Evolutionary conservation across 2,329 filamentous ascomycete genomes (phyloP).

Genomic region (Fusarium albidum): DNA sequence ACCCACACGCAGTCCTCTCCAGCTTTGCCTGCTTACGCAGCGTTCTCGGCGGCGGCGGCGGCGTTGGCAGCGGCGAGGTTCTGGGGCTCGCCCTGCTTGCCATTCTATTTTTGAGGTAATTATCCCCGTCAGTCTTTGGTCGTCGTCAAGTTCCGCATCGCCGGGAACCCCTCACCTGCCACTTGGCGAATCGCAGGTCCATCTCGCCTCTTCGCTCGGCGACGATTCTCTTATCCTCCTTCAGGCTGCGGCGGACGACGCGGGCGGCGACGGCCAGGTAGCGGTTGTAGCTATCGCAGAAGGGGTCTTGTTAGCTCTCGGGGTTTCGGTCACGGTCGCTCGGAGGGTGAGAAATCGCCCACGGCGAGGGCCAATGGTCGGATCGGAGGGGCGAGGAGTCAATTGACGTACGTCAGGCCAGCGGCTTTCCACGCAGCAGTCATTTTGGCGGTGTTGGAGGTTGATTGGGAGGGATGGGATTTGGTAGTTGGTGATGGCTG

Average conservation of each 20-base stretch:
- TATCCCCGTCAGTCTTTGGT: slow-evolving; percentile 39
- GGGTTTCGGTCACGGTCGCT: slow-evolving; percentile 30
- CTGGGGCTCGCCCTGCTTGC: slow-evolving; percentile 91
- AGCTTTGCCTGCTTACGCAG: slow-evolving; percentile 44
- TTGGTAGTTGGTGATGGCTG: slow-evolving; percentile 46
- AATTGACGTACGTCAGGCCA: slow-evolving; percentile 84
- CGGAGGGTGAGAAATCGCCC: neutral
- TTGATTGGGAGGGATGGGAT: slow-evolving; percentile 40
- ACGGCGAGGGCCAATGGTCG: slow-evolving; percentile 21
- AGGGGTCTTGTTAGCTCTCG: slow-evolving; percentile 46
- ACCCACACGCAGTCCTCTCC: slow-evolving; percentile 36
- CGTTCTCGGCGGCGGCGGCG: slow-evolving; percentile 48
- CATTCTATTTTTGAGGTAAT: slow-evolving; percentile 74
- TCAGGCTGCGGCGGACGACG: slow-evolving; percentile 94
- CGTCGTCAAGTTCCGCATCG: slow-evolving; percentile 2
- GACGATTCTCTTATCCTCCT: slow-evolving; percentile 87
- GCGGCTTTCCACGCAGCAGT: slow-evolving; percentile 98
- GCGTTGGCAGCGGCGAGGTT: slow-evolving; percentile 69
- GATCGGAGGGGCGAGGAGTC: slow-evolving; percentile 25
- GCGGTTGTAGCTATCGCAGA: slow-evolving; percentile 89
- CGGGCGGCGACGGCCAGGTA: slow-evolving; percentile 96
- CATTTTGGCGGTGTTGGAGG: slow-evolving; percentile 73
- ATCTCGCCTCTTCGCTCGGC: slow-evolving; percentile 91
- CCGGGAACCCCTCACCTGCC: slow-evolving; percentile 72
- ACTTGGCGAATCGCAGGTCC: slow-evolving; percentile 92